Evolutionary conservation across 1,139 yeast species (phyloP).

Genomic region (Taphrina sp.): DNA sequence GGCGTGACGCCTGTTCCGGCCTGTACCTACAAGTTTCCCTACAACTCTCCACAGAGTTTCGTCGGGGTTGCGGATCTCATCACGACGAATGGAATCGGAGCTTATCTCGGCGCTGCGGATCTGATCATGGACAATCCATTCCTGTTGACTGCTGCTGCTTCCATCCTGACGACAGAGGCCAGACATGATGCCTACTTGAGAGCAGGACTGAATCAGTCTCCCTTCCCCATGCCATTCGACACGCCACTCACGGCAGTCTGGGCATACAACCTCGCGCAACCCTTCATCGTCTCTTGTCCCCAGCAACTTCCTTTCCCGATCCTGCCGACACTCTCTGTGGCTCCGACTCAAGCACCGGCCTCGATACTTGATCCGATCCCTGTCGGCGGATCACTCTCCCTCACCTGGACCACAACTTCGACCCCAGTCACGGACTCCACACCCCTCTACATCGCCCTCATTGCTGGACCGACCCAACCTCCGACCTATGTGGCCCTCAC

Average conservation of each 20-base stretch:
- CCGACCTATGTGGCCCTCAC: constrained; percentile 11
- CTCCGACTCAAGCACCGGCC: constrained; percentile 21
- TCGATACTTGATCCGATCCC: constrained; percentile 23
- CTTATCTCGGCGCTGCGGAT: constrained; percentile 34
- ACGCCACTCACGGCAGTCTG: constrained; percentile 20
- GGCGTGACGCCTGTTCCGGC: constrained; percentile 36
- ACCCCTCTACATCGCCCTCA: constrained; percentile 10
- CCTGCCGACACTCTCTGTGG: constrained; percentile 33
- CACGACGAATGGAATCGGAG: constrained; percentile 33
- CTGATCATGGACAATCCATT: constrained; percentile 16
- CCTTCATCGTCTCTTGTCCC: constrained; percentile 35
- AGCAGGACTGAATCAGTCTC: constrained; percentile 22
- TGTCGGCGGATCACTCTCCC: background rate
- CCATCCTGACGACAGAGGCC: constrained; percentile 36
- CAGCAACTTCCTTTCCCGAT: constrained; percentile 34
- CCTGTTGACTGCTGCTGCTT: constrained; percentile 32
- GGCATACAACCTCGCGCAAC: constrained; percentile 28
- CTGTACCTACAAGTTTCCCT: constrained; percentile 34
- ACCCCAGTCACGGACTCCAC: constrained; percentile 10
- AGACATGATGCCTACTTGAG: constrained; percentile 35
- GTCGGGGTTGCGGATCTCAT: constrained; percentile 34
- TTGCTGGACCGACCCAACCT: constrained; percentile 4
- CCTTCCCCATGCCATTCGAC: constrained; percentile 30
- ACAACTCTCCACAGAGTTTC: constrained; percentile 33
- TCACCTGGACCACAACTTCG: constrained; percentile 30